Percentiles rank a stretch among this genome's conserved stretches.
phyloP scores from a whole-genome alignment of 2,329 filamentous ascomycete species.

The Acrocalymma vagum region DNA sequence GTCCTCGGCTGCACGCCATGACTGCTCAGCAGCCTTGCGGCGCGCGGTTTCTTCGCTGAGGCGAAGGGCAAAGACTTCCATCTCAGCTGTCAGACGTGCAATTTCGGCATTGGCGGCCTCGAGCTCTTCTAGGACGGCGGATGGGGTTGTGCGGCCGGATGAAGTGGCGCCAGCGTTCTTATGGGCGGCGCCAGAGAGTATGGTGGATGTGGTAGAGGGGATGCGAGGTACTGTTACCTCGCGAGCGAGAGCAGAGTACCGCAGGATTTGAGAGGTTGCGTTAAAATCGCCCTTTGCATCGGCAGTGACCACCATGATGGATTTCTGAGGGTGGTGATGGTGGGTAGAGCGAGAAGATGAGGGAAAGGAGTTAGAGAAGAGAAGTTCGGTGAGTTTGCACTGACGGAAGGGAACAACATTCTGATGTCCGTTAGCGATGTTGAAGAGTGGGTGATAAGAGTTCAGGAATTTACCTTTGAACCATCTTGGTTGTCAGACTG shows the following conservation, averaged over 20 bases:
- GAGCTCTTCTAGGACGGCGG: constrained; percentile 69
- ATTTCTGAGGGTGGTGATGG: constrained; percentile 73
- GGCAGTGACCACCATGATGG: constrained; percentile 95
- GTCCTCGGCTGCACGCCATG: constrained; percentile 71
- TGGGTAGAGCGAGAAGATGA: constrained; percentile 55
- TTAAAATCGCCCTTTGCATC: constrained; percentile 95
- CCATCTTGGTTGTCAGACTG: constrained; percentile 81
- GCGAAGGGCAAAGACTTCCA: constrained; percentile 76
- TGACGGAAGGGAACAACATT: constrained; percentile 76
- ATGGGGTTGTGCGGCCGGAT: constrained; percentile 57
- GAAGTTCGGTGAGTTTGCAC: constrained; percentile 62
- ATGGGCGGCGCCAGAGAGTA: constrained; percentile 52
- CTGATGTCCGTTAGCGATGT: constrained; percentile 23
- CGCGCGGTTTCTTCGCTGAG: constrained; percentile 75
- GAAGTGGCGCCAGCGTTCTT: constrained; percentile 48
- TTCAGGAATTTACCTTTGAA: constrained; percentile 67
- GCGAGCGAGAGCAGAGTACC: constrained; percentile 90
- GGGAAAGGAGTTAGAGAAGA: constrained; percentile 61
- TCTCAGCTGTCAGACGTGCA: constrained; percentile 77
- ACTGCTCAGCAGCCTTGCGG: constrained; percentile 75
- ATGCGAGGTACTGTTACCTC: constrained; percentile 92
- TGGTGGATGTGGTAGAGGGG: constrained; percentile 80
- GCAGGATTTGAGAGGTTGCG: constrained; percentile 92
- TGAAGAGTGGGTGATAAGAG: background rate
- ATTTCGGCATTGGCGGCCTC: constrained; percentile 85